Percentiles rank a stretch among this genome's conserved stretches.
phyloP scores from a whole-genome alignment of 2,329 filamentous ascomycete genomes.

The Parastagonospora nodorum region DNA sequence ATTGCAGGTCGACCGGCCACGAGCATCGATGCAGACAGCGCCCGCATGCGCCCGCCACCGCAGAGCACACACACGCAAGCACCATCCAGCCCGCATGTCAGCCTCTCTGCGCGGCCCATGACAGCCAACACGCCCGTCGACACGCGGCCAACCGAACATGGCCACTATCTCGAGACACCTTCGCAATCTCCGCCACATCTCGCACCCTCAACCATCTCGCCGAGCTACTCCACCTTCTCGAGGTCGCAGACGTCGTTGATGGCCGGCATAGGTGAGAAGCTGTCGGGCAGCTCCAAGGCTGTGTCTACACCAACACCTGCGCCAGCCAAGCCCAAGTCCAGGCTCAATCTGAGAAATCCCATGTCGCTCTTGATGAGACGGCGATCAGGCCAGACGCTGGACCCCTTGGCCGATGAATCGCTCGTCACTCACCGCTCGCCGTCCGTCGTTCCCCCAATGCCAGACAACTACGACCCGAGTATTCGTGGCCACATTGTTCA shows the following conservation, averaged over 20 bases:
- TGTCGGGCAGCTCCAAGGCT: conserved; percentile 28
- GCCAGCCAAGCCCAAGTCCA: conserved; percentile 51
- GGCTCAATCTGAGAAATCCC: conserved; percentile 63
- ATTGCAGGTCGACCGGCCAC: conserved; percentile 13
- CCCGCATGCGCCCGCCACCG: conserved; percentile 24
- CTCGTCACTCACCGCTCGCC: conserved; percentile 56
- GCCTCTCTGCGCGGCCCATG: conserved; percentile 22
- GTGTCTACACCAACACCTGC: conserved; percentile 21
- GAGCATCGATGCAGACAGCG: conserved; percentile 4
- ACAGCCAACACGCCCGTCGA: conserved; percentile 33
- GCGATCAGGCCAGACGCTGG: conserved; percentile 58
- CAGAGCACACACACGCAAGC: conserved; percentile 19
- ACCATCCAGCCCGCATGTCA: conserved; percentile 24
- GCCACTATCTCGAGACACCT: conserved; percentile 13
- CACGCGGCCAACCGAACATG: conserved; percentile 1
- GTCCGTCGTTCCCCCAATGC: conserved; percentile 53
- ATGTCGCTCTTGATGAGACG: conserved; percentile 64
- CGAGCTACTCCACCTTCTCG: conserved; percentile 34
- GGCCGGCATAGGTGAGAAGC: conserved; percentile 39
- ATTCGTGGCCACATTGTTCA: conserved; percentile 68
- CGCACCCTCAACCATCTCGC: conserved; percentile 27
- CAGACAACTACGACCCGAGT: conserved; percentile 66
- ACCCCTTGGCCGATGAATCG: conserved; percentile 55
- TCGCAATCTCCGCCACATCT: conserved; percentile 27
- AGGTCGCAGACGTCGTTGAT: conserved; percentile 42